Evolutionary conservation across 768 basidiomycete species (phyloP), one percentile per base, ranked within the genome.

Genomic region (Ramaria rubella): DNA sequence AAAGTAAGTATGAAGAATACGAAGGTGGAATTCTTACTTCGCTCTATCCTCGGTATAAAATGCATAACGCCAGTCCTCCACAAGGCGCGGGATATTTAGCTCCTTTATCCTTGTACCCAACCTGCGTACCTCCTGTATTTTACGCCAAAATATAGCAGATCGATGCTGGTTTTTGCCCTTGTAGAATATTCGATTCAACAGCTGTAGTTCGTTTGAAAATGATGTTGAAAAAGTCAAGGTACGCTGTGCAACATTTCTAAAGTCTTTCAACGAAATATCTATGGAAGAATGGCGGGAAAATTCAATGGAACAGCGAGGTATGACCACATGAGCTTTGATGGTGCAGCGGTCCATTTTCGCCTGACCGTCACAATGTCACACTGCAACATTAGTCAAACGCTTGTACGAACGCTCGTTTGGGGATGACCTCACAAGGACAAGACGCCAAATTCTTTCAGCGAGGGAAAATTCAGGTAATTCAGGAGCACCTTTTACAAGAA

Each of bases 391-490:
- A 5, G 17, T 49, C 43, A 49, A 31, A 42, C 40, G 59, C 58
- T 38, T 38, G 36, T 42, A 17, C 40, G n/a, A 52, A 42, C 24
- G n/a, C 33, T 17, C 17, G 11, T 36, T 36, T 7, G 40, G 21
- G 33, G 12, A 60, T 63, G 63, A 49, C 58, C 46, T 40, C 58
- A 34, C 50, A 43, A 40, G 87, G 87, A 54, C 87, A 90, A 73
- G 90, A 93, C 78, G 90, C 90, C 46, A 92, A 92, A 66, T 92
- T 92, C 79, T 93, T 93, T 66, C 84, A 86, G 68, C 79, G 90
- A 60, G 91, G 91, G 63, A 94, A 94, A 76, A 91, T 93, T 63
- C 89, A 91, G 81, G 90, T 90, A 64, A 57, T 68, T 59, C n/a
- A 57, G 53, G 34, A 36, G 5, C 54, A 55, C 55, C 46, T 52